phyloP scores from a whole-genome alignment of 306 rosid genomes.

The Trifolium repens region DNA sequence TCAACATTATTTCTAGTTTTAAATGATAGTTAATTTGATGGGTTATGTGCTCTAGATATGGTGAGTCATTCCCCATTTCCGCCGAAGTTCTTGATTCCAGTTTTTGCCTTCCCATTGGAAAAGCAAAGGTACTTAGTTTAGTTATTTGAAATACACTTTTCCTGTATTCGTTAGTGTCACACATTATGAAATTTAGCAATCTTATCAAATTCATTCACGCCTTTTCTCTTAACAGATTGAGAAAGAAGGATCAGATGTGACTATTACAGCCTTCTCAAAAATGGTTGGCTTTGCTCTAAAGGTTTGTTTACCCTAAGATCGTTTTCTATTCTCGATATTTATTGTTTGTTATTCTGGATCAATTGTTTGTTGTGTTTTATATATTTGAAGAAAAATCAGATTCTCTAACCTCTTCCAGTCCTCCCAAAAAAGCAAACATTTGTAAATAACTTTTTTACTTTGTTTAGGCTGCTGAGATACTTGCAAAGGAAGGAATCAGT shows the following conservation, averaged over 20 bases:
- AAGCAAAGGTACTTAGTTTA: slow-evolving; percentile 79
- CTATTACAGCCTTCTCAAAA: slow-evolving; percentile 91
- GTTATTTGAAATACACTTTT: slow-evolving; percentile 22
- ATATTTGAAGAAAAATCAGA: slow-evolving; percentile 2
- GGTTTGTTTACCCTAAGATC: slow-evolving; percentile 60
- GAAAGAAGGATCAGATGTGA: slow-evolving; percentile 96
- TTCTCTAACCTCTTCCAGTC: slow-evolving; percentile 14
- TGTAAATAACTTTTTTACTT: slow-evolving; percentile 41
- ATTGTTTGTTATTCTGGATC: slow-evolving; percentile 17
- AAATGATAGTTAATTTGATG: slow-evolving; percentile 40
- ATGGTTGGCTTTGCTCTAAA: slow-evolving; percentile 93
- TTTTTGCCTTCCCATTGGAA: slow-evolving; percentile 93
- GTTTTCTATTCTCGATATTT: slow-evolving; percentile 26
- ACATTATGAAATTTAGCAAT: slow-evolving; percentile 8
- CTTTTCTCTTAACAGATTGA: slow-evolving; percentile 67
- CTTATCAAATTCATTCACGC: slow-evolving; percentile 18
- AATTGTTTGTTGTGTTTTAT: background rate
- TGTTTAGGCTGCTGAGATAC: slow-evolving; percentile 88
- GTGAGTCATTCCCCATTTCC: slow-evolving; percentile 92
- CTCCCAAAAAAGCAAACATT: slow-evolving; percentile 9
- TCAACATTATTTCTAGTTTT: slow-evolving; percentile 17
- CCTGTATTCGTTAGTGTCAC: slow-evolving; percentile 32
- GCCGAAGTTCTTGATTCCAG: slow-evolving; percentile 97
- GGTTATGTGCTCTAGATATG: slow-evolving; percentile 65
- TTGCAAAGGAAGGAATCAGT: slow-evolving; percentile 87